These are phyloP conservation scores for Candolleomyces aberdarensis DNA, from an alignment of 768 basidiomycete genomes.

Conservation along the genomic window DNA sequence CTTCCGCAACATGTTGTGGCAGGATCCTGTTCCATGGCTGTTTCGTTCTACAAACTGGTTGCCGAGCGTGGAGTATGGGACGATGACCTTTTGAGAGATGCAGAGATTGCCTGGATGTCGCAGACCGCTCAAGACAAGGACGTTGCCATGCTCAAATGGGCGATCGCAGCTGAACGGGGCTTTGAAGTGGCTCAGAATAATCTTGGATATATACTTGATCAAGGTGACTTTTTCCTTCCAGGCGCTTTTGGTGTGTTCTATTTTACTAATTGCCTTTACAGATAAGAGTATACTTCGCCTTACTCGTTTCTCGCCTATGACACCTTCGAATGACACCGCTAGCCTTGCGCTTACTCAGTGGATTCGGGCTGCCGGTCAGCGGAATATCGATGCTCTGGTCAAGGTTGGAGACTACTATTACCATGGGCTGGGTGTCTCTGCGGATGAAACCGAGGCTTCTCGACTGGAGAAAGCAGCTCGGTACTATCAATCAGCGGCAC, in stretches of 20 bases:
- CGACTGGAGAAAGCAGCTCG: conserved; percentile 89
- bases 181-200: conserved; percentile 95
- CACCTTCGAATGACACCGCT: conserved; percentile 81
- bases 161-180: conserved; percentile 91
- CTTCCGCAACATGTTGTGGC: conserved; percentile 49
- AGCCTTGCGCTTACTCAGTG: conserved; percentile 86
- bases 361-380: conserved; percentile 91
- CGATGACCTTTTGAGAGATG: conserved; percentile 78
- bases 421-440: conserved; percentile 77
- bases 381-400: conserved; percentile 94
- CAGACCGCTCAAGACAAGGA: conserved; percentile 71
- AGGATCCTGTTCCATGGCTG: conserved; percentile 84
- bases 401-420: conserved; percentile 99
- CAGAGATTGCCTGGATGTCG: conserved; percentile 71
- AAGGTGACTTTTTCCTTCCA: conserved; percentile 50
- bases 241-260: background rate
- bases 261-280: conserved; percentile 19
- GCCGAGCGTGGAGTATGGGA: conserved; percentile 89
- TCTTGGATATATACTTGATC: conserved; percentile 86
- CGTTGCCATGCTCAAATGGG: conserved; percentile 89
- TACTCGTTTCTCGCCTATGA: conserved; percentile 64
- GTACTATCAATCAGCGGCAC: conserved; percentile 93
- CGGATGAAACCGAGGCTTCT: conserved; percentile 53
- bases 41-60: conserved; percentile 91
- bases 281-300: conserved; percentile 69